Base-by-base conservation (phyloP, 192 early-diverging fungal genomes). In the Lobulomyces angularis region DNA sequence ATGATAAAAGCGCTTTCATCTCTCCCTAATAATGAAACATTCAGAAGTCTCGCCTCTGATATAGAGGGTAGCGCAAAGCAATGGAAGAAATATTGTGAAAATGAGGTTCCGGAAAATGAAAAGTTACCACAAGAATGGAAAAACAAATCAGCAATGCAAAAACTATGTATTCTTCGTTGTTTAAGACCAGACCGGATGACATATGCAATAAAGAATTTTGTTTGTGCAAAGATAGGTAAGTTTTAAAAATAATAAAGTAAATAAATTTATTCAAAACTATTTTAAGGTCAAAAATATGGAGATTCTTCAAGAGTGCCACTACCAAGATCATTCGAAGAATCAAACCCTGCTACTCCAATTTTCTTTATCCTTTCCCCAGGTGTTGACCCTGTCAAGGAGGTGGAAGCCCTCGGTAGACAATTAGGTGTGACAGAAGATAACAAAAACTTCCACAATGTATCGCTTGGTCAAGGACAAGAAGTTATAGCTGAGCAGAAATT, bases 111-210 rank as follows among this genome's bases (percentile, higher is more conserved):
- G 8, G 75, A 78, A 55, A 77, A 54, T 35, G 75, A 78, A 56
- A 78, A 78, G 52, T 50, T 78, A 28, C 75, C 75, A 2, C 75
- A 62, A 42, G 75, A 78, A 48, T 78, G 75, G 75, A 78, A 78
- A 55, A 78, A 78, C 51, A 78, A 78, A 57, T 65, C 43, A 6
- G 52, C 75, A 5, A 38, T 78, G 20, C 65, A 77, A 50, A 78
- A 78, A 38, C 53, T 78, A 23, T 78, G 75, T 46, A 77, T 78
- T 43, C 53, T 78, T 34, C 50, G 75, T 30, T 71, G 68, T 37
- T 40, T 78, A 14, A 52, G 75, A 32, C 75, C 75, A 7, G 75
- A 78, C 44, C 62, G 75, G 21, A 78, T 78, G 75, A 70, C 71
- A 14, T 77, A 78, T 41, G 72, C 72, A 5, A 61, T 78, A 3